A percentile compares a stretch with the other conserved stretches of the same genome.
These are phyloP conservation scores for Penicillium ucsense DNA, from an alignment of 495 filamentous ascomycete species.

Conservation along the genomic window DNA sequence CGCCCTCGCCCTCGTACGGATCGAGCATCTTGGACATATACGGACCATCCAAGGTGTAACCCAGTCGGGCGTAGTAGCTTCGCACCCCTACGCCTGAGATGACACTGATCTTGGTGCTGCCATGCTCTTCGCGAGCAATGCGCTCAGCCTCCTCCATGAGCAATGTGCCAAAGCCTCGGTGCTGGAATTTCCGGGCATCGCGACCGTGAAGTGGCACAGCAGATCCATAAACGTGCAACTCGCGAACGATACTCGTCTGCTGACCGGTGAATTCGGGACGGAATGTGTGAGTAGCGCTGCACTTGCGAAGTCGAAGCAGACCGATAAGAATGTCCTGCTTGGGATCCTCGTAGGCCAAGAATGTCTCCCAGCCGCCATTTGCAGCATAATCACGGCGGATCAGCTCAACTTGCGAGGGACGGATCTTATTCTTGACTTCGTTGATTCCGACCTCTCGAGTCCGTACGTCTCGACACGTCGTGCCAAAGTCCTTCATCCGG, in stretches of 20 bases:
- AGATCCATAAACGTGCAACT: slow-evolving; percentile 93
- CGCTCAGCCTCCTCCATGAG: slow-evolving; percentile 97
- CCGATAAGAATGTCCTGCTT: slow-evolving; percentile 98
- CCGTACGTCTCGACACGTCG: slow-evolving; percentile 92
- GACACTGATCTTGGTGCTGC: slow-evolving; percentile 85
- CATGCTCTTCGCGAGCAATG: slow-evolving; percentile 88
- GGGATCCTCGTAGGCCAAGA: slow-evolving; percentile 94
- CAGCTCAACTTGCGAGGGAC: slow-evolving; percentile 91
- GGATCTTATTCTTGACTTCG: slow-evolving; percentile 96
- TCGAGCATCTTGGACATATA: slow-evolving; percentile 73
- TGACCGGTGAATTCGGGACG: slow-evolving; percentile 77
- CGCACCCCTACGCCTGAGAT: slow-evolving; percentile 93
- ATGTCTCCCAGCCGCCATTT: slow-evolving; percentile 97
- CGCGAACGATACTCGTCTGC: slow-evolving; percentile 83
- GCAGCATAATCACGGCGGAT: slow-evolving; percentile 92
- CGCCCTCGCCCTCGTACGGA: slow-evolving; percentile 36
- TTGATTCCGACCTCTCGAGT: slow-evolving; percentile 97
- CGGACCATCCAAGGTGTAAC: slow-evolving; percentile 83
- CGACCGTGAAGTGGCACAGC: slow-evolving; percentile 91
- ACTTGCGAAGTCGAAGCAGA: slow-evolving; percentile 81
- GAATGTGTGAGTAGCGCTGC: slow-evolving; percentile 81
- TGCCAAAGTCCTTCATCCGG: slow-evolving; percentile 98
- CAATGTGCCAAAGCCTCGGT: slow-evolving; percentile 92
- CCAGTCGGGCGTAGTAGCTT: slow-evolving; percentile 85
- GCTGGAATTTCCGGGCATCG: slow-evolving; percentile 93